Evolutionary conservation across 2,329 filamentous ascomycete species (phyloP), one percentile per base, ranked within the genome.

Genomic region (Hymenoscyphus infarciens): DNA sequence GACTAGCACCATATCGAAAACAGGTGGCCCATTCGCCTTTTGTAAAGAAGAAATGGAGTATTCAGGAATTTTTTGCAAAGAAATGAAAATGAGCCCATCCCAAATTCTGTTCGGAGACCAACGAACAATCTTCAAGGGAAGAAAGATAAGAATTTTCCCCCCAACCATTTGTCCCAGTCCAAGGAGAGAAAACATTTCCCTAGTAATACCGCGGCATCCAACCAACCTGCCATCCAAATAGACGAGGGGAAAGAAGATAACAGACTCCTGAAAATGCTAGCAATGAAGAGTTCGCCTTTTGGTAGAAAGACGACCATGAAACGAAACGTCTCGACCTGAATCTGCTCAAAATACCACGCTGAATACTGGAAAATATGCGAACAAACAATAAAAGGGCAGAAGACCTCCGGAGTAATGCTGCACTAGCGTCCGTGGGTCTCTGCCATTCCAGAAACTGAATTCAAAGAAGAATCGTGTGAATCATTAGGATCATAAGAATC

Each of bases 351-450:
- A 63, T 61, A 56, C 67, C 60, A 61, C 63, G 61, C 61, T 61
- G 45, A 63, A 63, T 64, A 66, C 63, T 53, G 27, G 60, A 63
- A 64, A 60, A 64, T 33, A 65, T 66, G 60, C 38, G 49, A 64
- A 61, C 39, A 63, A 55, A 16, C 31, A 25, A 22, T 45, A 49
- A 42, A 59, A 39, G 5, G 56, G 58, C 27, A 55, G 60, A 68
- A 54, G 54, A 38, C 61, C 60, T 55, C 55, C 66, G 70, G 70
- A 70, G 53, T 69, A 64, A 68, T 73, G 72, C 72, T 73, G 72
- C 72, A 72, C 72, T 73, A 73, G 72, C 72, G 67, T 73, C 71
- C 69, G 67, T 57, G 65, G 62, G 61, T 38, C 61, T 64, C 65
- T 62, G 66, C 62, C 63, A 63, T 63, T 59, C 62, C 59, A 52